Conservation (phyloP, 1,139 yeast species). For the Hemisphaericaspora lyxosophila region DNA sequence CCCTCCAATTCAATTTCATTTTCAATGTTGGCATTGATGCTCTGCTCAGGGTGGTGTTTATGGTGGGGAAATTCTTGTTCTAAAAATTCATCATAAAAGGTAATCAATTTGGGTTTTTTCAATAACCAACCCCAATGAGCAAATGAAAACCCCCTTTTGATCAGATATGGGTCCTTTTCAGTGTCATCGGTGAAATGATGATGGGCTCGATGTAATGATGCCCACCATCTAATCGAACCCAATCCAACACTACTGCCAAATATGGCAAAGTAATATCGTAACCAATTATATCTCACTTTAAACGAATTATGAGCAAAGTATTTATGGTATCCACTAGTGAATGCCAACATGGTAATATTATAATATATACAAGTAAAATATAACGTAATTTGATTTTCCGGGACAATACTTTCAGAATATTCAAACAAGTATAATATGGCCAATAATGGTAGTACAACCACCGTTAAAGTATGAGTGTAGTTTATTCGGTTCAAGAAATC, state of each 20-base stretch:
- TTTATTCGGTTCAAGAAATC: conserved; percentile 36
- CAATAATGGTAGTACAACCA: conserved; percentile 31
- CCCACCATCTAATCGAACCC: conserved; percentile 65
- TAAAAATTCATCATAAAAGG: conserved; percentile 36
- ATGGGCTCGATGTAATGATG: conserved; percentile 65
- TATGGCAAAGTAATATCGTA: conserved; percentile 48
- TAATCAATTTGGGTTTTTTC: conserved; percentile 45
- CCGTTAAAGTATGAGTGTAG: conserved; percentile 32
- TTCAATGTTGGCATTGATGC: conserved; percentile 11
- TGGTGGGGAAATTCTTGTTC: conserved; percentile 42
- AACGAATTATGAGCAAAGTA: conserved; percentile 60
- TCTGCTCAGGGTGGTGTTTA: conserved; percentile 5
- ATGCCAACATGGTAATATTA: conserved; percentile 40
- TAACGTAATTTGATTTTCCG: conserved; percentile 26
- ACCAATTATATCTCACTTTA: conserved; percentile 27
- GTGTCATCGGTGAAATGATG: conserved; percentile 66
- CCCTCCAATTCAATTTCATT: conserved; percentile 13
- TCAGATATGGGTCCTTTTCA: conserved; percentile 66
- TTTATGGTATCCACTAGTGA: conserved; percentile 47
- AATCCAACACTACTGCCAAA: conserved; percentile 63
- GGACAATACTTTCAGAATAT: conserved; percentile 20
- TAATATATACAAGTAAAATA: conserved; percentile 36
- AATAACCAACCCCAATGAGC: conserved; percentile 68
- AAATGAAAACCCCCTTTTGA: conserved; percentile 56
- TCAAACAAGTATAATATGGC: conserved; percentile 24